Evolutionary conservation across 352 stramenopile species (phyloP).

Genomic region (Halophytophthora batemanensis): DNA sequence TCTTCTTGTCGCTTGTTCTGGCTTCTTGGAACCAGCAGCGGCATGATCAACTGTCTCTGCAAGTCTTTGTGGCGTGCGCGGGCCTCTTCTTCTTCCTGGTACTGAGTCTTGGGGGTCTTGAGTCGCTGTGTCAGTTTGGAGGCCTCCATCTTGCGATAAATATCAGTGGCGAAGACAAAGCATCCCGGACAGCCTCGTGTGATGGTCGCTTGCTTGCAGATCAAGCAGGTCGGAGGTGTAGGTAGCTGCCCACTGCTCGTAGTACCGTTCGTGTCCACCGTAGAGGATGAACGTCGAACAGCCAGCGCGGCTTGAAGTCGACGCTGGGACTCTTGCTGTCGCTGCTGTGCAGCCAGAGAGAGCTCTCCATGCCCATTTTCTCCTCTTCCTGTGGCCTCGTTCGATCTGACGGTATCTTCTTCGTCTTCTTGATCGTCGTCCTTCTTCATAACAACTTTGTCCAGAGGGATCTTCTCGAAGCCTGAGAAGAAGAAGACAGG

Average conservation of each 20-base stretch:
- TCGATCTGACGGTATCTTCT: slow-evolving; percentile 2
- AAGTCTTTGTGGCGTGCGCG: slow-evolving; percentile 41
- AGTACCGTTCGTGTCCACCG: slow-evolving; percentile 2
- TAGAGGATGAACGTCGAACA: slow-evolving; percentile 17
- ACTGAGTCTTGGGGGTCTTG: slow-evolving; percentile 52
- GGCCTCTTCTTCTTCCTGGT: slow-evolving; percentile 41
- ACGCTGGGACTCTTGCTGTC: slow-evolving; percentile 23
- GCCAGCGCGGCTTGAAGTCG: slow-evolving; percentile 33
- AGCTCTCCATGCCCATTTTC: slow-evolving; percentile 6
- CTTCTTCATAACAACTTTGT: slow-evolving; percentile 39
- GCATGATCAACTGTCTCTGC: slow-evolving; percentile 49
- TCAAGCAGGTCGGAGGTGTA: slow-evolving; percentile 13
- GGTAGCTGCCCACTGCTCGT: not conserved
- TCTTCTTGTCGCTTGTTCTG: not conserved
- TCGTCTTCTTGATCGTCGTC: slow-evolving; percentile 29
- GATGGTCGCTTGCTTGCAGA: slow-evolving; percentile 29
- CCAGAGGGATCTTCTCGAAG: slow-evolving; percentile 60
- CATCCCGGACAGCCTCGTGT: slow-evolving; percentile 61
- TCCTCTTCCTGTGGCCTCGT: slow-evolving; percentile 5
- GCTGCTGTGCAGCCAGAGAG: slow-evolving; percentile 12
- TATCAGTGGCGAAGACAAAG: slow-evolving; percentile 50
- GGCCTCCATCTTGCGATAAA: slow-evolving; percentile 29
- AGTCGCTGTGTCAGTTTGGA: slow-evolving; percentile 40
- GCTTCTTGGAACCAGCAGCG: slow-evolving; percentile 16
- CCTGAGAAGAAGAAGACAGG: slow-evolving; percentile 62